phyloP scores from a whole-genome alignment of 176 grass and related monocot genomes.

The Oryza meyeriana region DNA sequence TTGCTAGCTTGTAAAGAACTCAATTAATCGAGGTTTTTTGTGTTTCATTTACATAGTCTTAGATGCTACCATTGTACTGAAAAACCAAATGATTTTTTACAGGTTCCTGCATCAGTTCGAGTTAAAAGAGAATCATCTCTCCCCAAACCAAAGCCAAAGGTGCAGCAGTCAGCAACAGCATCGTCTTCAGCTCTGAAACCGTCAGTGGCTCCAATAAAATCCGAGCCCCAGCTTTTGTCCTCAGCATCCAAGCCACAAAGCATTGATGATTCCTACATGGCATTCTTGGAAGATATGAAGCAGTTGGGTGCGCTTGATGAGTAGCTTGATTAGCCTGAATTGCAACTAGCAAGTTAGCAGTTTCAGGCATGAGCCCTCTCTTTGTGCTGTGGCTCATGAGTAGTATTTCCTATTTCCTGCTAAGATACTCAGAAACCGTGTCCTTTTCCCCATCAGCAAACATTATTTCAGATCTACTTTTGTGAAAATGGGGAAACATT shows the following conservation, averaged over 20 bases:
- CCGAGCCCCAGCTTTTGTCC: conserved; percentile 31
- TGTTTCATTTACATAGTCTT: conserved; percentile 2
- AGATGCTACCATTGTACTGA: background rate
- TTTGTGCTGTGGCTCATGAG: background rate
- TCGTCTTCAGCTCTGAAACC: conserved; percentile 38
- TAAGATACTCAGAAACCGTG: conserved; percentile 20
- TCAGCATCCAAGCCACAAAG: conserved; percentile 67
- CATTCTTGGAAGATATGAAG: conserved; percentile 98
- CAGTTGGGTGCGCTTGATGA: conserved; percentile 80
- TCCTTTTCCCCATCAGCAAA: background rate
- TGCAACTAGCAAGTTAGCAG: background rate
- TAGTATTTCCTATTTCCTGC: background rate
- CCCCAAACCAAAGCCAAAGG: conserved; percentile 75
- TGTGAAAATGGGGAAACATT: background rate
- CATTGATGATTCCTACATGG: conserved; percentile 93
- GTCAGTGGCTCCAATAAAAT: conserved; percentile 43
- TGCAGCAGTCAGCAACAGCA: conserved; percentile 37
- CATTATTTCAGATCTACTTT: background rate
- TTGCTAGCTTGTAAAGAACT: background rate
- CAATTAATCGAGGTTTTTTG: background rate
- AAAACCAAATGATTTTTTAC: conserved; percentile 25
- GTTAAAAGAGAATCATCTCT: conserved; percentile 85
- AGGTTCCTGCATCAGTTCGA: conserved; percentile 95
- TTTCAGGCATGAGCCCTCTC: background rate
- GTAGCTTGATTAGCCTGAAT: conserved; percentile 22